phyloP scores from a whole-genome alignment of 139 green algal genomes.

The Volvox reticuliferus region DNA sequence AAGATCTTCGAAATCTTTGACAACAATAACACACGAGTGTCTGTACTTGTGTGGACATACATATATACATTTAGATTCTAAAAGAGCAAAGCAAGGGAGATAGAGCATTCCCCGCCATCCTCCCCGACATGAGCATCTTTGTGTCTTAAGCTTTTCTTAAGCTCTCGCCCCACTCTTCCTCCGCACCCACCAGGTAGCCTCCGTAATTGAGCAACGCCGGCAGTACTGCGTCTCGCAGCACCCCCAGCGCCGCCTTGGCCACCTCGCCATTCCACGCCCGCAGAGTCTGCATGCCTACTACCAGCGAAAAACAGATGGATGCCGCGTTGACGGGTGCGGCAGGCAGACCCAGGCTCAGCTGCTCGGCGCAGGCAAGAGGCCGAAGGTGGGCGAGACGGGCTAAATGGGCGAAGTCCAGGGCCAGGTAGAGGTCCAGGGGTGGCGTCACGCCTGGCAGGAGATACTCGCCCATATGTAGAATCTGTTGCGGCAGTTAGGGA shows the following conservation, averaged over 20 bases:
- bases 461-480: constrained; percentile 45
- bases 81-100: no score
- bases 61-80: no score
- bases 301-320: constrained; percentile 42
- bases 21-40: no score
- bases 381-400: constrained; percentile 30
- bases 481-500: background rate
- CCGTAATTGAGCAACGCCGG: constrained; percentile 17
- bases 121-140: no score
- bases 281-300: constrained; percentile 45
- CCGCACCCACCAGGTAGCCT: constrained; percentile 36
- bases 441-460: background rate
- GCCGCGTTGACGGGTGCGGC: constrained; percentile 30
- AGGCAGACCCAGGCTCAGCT: constrained; percentile 30
- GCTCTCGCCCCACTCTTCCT: no score
- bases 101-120: no score
- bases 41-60: no score
- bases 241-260: constrained; percentile 4
- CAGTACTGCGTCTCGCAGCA: constrained; percentile 22
- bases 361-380: constrained; percentile 6
- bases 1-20: no score
- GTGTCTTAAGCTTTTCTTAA: no score
- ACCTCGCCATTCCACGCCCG: constrained; percentile 38
- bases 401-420: constrained; percentile 43
- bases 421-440: constrained; percentile 43